These are phyloP conservation scores for bread wheat (Triticum aestivum) DNA, from an alignment of 176 grass and related monocot species.

Conservation along the genomic window IWGSC_CS_RefSeq_v2.1 NC_057812.1:651179806-651180305, in stretches of 20 bases:
- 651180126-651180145: no score
- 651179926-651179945: not conserved
- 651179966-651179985: not conserved
- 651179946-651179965: not conserved
- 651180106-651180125: not conserved
- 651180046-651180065: not conserved
- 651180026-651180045: not conserved
- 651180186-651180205: no score
- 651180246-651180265: no score
- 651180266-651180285: no score
- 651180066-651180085: not conserved
- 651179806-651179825: fast-evolving
- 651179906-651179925: not conserved
- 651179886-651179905: not conserved
- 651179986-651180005: not conserved
- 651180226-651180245: no score
- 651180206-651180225: no score
- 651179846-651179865: fast-evolving
- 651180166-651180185: no score
- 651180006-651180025: not conserved
- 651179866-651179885: not conserved
- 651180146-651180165: no score
- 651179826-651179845: not conserved
- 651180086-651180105: not conserved
- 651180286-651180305: no score